phyloP scores from a whole-genome alignment of 768 basidiomycete species.

The Mrakia gelida region DNA sequence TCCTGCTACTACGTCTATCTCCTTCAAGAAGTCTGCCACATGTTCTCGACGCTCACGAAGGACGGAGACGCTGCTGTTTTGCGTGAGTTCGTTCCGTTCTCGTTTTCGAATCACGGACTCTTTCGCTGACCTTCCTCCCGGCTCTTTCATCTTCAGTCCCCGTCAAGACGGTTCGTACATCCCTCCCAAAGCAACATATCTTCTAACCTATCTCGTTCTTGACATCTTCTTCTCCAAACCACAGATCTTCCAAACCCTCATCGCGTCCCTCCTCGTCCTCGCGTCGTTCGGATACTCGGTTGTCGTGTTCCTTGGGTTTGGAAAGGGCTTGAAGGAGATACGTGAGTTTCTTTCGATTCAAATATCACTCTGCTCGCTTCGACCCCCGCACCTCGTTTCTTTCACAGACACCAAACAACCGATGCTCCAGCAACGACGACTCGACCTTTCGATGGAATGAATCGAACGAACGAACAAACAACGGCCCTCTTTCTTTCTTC shows the following conservation, averaged over 20 bases:
- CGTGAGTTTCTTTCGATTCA: background rate
- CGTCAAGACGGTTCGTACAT: background rate
- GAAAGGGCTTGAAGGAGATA: background rate
- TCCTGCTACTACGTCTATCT: slow-evolving; percentile 18
- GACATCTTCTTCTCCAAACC: background rate
- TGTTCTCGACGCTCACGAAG: slow-evolving; percentile 8
- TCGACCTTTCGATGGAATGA: slow-evolving; percentile 11
- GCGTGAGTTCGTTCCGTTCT: background rate
- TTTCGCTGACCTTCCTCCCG: background rate
- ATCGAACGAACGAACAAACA: background rate
- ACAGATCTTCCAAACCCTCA: slow-evolving; percentile 10
- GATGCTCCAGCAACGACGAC: background rate
- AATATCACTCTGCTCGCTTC: no score
- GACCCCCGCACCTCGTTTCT: no score
- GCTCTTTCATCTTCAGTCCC: slow-evolving; percentile 10
- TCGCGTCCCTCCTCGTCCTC: slow-evolving; percentile 10
- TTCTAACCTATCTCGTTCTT: no score
- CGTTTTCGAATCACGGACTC: no score
- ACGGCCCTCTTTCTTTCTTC: no score
- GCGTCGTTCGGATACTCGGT: background rate
- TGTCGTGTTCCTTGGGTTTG: background rate
- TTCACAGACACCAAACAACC: background rate
- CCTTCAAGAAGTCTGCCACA: slow-evolving; percentile 8
- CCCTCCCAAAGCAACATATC: background rate
- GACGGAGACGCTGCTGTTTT: slow-evolving; percentile 17